Evolutionary conservation across 179 eudicot genomes (phyloP).

Genomic region (Beta corolliflora): DNA sequence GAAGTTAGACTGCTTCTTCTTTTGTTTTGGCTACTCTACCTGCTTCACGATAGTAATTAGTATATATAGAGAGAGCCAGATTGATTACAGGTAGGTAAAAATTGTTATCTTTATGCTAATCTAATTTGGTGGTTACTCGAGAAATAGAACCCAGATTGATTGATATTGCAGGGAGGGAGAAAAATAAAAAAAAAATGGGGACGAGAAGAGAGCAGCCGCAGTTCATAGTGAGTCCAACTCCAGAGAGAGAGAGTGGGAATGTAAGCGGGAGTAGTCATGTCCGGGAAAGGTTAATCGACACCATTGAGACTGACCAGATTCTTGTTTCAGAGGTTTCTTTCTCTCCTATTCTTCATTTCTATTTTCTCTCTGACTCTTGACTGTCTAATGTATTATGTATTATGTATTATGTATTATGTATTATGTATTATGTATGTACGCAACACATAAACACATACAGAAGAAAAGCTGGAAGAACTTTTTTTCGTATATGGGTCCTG

Average conservation of each 20-base stretch:
- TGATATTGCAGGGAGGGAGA: neutral
- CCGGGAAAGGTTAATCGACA: constrained; percentile 47
- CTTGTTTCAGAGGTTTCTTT: constrained; percentile 73
- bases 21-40: no score
- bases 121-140: no score
- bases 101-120: no score
- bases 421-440: neutral
- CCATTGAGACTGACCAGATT: constrained; percentile 61
- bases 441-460: constrained; percentile 34
- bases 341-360: neutral
- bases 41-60: no score
- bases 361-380: neutral
- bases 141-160: no score
- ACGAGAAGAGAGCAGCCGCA: constrained; percentile 49
- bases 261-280: constrained; percentile 15
- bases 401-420: no score
- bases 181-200: constrained; percentile 10
- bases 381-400: no score
- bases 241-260: constrained; percentile 16
- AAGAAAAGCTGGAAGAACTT: constrained; percentile 92
- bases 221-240: constrained; percentile 58
- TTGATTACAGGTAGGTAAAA: no score
- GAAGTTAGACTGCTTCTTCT: no score
- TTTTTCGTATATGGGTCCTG: constrained; percentile 92
- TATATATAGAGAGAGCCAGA: no score